Evolutionary conservation across 129 eudicot genomes (phyloP).

Genomic region (Artemisia annua): DNA sequence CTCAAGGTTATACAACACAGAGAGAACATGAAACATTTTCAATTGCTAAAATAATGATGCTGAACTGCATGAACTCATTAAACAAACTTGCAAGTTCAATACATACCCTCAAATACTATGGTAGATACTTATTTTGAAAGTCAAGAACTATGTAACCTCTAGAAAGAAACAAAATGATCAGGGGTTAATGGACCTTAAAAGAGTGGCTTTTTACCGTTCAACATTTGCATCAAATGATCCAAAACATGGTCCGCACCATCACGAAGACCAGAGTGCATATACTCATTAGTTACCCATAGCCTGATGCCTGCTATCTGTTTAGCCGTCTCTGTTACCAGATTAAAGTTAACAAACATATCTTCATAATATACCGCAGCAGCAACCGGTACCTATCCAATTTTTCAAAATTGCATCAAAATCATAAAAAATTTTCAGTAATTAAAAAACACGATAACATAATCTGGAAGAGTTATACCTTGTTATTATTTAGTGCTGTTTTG

Average conservation of each 20-base stretch:
- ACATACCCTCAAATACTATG: background rate
- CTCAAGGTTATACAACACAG: background rate
- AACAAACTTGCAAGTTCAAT: background rate
- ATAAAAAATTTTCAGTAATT: background rate
- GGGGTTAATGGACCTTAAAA: constrained; percentile 38
- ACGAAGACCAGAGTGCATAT: constrained; percentile 94
- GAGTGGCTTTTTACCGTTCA: constrained; percentile 82
- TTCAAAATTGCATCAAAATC: constrained; percentile 3
- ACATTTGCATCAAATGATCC: constrained; percentile 73
- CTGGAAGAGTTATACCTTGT: constrained; percentile 52
- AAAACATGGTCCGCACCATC: constrained; percentile 67
- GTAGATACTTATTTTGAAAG: background rate
- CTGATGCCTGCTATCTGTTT: constrained; percentile 73
- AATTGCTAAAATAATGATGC: background rate
- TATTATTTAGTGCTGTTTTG: constrained; percentile 48
- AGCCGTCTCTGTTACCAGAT: constrained; percentile 68
- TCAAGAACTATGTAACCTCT: constrained; percentile 12
- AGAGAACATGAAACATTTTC: background rate
- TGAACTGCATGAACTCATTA: background rate
- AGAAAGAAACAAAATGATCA: background rate
- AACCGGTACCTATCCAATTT: constrained; percentile 71
- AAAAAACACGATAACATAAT: background rate
- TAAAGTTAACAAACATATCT: constrained; percentile 87
- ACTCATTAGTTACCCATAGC: constrained; percentile 83
- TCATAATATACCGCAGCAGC: constrained; percentile 94